Conservation (phyloP, 2,329 filamentous ascomycete species). For the Orbilia brochopaga region DNA sequence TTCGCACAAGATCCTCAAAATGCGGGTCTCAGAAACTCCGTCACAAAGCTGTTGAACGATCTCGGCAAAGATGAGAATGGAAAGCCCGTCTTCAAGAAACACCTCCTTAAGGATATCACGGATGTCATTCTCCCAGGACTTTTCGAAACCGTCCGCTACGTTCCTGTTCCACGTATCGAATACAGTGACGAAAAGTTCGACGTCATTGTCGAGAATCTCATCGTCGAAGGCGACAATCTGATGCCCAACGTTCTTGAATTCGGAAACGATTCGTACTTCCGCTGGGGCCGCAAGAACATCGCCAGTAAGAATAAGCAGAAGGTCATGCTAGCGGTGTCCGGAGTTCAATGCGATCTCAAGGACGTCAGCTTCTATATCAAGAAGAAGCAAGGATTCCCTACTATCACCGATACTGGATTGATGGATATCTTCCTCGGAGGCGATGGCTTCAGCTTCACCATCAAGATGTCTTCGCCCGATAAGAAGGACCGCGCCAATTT, state of each 20-base stretch:
- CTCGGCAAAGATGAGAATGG: constrained; percentile 87
- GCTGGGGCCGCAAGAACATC: constrained; percentile 89
- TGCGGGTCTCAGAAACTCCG: constrained; percentile 73
- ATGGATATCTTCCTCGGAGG: constrained; percentile 87
- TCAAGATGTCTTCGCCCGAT: constrained; percentile 82
- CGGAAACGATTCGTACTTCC: constrained; percentile 89
- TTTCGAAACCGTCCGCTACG: constrained; percentile 84
- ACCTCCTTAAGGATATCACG: constrained; percentile 85
- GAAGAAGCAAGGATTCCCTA: constrained; percentile 90
- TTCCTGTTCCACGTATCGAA: constrained; percentile 93
- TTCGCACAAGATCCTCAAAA: constrained; percentile 90
- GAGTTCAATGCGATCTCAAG: constrained; percentile 87
- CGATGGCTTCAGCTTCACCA: constrained; percentile 86
- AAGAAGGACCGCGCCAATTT: constrained; percentile 78
- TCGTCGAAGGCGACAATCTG: constrained; percentile 95
- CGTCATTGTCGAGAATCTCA: constrained; percentile 88
- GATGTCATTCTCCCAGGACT: constrained; percentile 83
- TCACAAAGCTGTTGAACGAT: constrained; percentile 85
- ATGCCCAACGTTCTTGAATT: constrained; percentile 91
- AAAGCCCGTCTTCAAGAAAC: constrained; percentile 87
- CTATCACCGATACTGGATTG: constrained; percentile 83
- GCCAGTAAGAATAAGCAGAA: constrained; percentile 81
- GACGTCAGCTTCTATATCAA: constrained; percentile 93
- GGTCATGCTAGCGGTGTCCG: constrained; percentile 82
- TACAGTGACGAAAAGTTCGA: constrained; percentile 84